A percentile compares a stretch with the other conserved stretches of the same genome.
Conservation (phyloP, 305 asterid species). For the Plantago rigida region DNA sequence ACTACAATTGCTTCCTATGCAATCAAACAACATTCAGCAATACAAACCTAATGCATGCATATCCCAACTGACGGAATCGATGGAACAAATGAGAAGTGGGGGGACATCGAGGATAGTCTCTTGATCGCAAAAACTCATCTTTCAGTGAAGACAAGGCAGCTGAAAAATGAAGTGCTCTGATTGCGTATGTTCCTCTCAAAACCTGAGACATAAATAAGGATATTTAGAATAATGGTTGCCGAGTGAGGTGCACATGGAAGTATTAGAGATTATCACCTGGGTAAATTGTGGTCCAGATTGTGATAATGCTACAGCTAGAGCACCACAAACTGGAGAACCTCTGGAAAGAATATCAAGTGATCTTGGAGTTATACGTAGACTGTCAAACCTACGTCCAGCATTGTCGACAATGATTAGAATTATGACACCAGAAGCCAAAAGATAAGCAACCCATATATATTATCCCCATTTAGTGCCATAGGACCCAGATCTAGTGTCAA, state of each 20-base stretch:
- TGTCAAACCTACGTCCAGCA: slow-evolving; percentile 75
- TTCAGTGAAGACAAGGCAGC: slow-evolving; percentile 88
- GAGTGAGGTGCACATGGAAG: slow-evolving; percentile 17
- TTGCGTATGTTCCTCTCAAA: slow-evolving; percentile 85
- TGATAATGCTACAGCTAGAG: slow-evolving; percentile 94
- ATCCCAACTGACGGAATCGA: slow-evolving; percentile 98
- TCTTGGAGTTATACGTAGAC: slow-evolving; percentile 93
- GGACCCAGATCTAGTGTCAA: slow-evolving; percentile 17
- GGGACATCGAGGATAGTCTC: slow-evolving; percentile 98
- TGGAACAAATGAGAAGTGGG: slow-evolving; percentile 95
- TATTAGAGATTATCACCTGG: slow-evolving; percentile 45
- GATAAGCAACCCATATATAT: slow-evolving; percentile 10
- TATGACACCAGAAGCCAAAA: slow-evolving; percentile 20
- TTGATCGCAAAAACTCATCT: slow-evolving; percentile 90
- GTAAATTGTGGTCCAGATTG: slow-evolving; percentile 98
- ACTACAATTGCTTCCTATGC: slow-evolving; percentile 20
- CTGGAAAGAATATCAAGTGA: slow-evolving; percentile 95
- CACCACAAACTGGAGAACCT: slow-evolving; percentile 98
- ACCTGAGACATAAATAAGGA: slow-evolving; percentile 43
- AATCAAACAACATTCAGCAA: slow-evolving; percentile 21
- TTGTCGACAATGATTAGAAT: slow-evolving; percentile 19
- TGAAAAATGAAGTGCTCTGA: slow-evolving; percentile 91
- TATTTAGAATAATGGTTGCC: slow-evolving; percentile 18
- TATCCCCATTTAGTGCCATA: slow-evolving; percentile 15
- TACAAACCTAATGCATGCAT: slow-evolving; percentile 80